These are phyloP conservation scores for Blepharisma japonicum DNA, from an alignment of 73 alveolate genomes.

Conservation along the genomic window DNA sequence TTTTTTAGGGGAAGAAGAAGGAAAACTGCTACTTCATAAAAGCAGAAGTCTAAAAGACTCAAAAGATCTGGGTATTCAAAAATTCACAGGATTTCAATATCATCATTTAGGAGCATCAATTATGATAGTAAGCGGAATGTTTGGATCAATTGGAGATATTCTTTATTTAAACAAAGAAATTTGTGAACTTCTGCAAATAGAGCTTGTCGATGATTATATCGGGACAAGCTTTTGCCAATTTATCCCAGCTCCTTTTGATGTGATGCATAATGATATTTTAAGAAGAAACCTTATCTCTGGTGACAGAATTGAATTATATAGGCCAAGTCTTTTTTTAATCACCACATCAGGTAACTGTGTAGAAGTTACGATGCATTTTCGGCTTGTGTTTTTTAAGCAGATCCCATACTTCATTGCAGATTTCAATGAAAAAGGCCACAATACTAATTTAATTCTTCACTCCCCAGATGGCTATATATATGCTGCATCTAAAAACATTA, in stretches of 20 bases:
- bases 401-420: slow-evolving; percentile 4
- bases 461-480: slow-evolving; percentile 9
- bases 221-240: background rate
- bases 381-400: background rate
- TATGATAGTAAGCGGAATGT: background rate
- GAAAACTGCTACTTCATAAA: too few species aligned
- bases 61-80: background rate
- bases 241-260: slow-evolving; percentile 27
- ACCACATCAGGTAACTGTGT: background rate
- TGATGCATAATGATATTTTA: slow-evolving; percentile 1
- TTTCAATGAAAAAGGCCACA: background rate
- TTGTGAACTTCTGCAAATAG: background rate
- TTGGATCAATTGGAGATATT: background rate
- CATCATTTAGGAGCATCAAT: background rate
- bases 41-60: too few species aligned
- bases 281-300: background rate
- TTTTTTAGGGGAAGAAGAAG: too few species aligned
- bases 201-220: background rate
- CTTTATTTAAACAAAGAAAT: background rate
- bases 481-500: background rate
- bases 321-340: background rate
- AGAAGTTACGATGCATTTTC: slow-evolving; percentile 17
- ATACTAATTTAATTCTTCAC: background rate
- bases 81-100: background rate
- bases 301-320: background rate